Evolutionary conservation across 441 rosid species (phyloP).

Genomic region (Populus hybrid): DNA sequence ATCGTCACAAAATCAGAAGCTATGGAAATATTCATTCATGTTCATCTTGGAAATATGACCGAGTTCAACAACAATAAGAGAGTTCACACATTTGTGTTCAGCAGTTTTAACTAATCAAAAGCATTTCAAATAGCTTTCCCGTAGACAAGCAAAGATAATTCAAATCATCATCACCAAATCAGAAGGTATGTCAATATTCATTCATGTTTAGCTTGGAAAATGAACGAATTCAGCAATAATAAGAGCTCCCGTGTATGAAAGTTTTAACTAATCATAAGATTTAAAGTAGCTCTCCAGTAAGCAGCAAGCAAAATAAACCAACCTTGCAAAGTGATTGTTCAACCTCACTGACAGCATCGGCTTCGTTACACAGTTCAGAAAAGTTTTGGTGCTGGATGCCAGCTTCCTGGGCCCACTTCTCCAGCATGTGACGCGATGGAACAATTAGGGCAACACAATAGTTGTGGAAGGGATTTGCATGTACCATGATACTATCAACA

Average conservation of each 20-base stretch:
- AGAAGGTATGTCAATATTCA: not conserved
- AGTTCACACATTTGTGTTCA: no score
- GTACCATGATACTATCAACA: constrained; percentile 73
- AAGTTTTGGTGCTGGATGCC: constrained; percentile 43
- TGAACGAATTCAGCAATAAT: not conserved
- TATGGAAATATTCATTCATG: not conserved
- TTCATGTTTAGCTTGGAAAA: not conserved
- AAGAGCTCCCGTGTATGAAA: not conserved
- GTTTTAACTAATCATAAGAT: not conserved
- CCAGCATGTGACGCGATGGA: constrained; percentile 53
- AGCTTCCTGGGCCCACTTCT: constrained; percentile 73
- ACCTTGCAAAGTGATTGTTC: constrained; percentile 70
- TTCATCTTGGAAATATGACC: no score
- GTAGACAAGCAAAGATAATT: not conserved
- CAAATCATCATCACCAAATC: not conserved
- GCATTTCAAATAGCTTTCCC: no score
- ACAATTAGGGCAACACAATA: constrained; percentile 81
- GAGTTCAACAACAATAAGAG: no score
- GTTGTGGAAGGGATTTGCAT: constrained; percentile 72
- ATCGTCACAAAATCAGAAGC: not conserved
- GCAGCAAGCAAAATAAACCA: constrained; percentile 11
- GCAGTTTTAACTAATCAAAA: no score
- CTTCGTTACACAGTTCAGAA: constrained; percentile 58
- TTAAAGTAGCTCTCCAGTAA: not conserved
- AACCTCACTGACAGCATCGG: constrained; percentile 66